phyloP scores from a whole-genome alignment of 495 filamentous ascomycete species.

The Aspergillus haitiensis region DNA sequence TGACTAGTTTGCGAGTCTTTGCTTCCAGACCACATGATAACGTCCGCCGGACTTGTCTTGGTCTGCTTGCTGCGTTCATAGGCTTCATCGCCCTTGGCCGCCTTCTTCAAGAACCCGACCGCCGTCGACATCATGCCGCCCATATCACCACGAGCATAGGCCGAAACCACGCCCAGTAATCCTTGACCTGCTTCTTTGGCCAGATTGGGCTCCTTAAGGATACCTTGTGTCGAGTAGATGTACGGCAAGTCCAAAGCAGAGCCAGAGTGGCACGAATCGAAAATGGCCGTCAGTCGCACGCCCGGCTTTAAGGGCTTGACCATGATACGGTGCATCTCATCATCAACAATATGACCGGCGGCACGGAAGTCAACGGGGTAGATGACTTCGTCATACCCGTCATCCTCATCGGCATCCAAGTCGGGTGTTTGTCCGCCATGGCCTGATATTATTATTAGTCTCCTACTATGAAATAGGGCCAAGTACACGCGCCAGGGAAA shows the following conservation, averaged over 20 bases:
- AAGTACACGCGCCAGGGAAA: not conserved
- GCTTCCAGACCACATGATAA: slow-evolving; percentile 96
- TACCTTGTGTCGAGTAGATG: slow-evolving; percentile 91
- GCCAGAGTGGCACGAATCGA: slow-evolving; percentile 98
- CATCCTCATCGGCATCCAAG: slow-evolving; percentile 89
- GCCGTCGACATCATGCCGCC: slow-evolving; percentile 77
- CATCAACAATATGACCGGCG: slow-evolving; percentile 93
- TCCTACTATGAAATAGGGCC: not conserved
- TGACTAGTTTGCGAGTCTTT: slow-evolving; percentile 90
- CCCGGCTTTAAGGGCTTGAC: slow-evolving; percentile 77
- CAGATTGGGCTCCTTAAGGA: slow-evolving; percentile 97
- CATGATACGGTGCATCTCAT: slow-evolving; percentile 99
- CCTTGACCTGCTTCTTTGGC: slow-evolving; percentile 97
- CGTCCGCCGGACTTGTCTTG: slow-evolving; percentile 93
- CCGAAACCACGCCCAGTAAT: slow-evolving; percentile 81
- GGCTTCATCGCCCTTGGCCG: slow-evolving; percentile 77
- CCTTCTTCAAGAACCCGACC: slow-evolving; percentile 91
- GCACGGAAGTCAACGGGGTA: slow-evolving; percentile 93
- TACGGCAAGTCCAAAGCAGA: slow-evolving; percentile 95
- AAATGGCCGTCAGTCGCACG: slow-evolving; percentile 93
- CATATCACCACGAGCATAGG: slow-evolving; percentile 88
- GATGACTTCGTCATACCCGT: slow-evolving; percentile 97
- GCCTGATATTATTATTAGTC: slow-evolving; percentile 49
- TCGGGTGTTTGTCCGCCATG: slow-evolving; percentile 98
- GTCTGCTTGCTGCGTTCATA: slow-evolving; percentile 78